These are phyloP conservation scores for Phytophthora pinifolia DNA, from an alignment of 352 stramenopile species.

Conservation along the genomic window DNA sequence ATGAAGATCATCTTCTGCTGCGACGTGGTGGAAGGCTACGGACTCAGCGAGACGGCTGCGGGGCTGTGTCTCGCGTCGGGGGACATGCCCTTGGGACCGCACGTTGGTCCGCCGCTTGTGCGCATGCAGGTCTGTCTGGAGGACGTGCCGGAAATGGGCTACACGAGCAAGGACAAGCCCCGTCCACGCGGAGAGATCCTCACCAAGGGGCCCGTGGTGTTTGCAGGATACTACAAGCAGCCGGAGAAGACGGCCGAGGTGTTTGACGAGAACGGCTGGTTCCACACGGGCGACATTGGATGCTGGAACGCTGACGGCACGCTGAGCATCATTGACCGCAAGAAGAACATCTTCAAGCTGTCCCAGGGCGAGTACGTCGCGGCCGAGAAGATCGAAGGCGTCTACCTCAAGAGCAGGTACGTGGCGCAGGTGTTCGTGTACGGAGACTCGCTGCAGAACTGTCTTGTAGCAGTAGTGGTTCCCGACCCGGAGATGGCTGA, in stretches of 20 bases:
- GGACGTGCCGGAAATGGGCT: constrained; percentile 97
- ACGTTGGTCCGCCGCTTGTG: constrained; percentile 91
- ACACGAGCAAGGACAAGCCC: constrained; percentile 84
- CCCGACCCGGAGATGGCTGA: constrained; percentile 67
- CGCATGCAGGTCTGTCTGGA: constrained; percentile 92
- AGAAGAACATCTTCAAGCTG: constrained; percentile 96
- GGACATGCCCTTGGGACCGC: constrained; percentile 70
- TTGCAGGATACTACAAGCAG: constrained; percentile 96
- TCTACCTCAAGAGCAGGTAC: constrained; percentile 92
- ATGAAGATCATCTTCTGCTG: constrained; percentile 94
- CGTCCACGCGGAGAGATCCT: constrained; percentile 66
- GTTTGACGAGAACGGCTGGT: constrained; percentile 94
- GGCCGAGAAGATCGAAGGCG: constrained; percentile 96
- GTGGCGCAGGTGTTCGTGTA: constrained; percentile 96
- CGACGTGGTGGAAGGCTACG: constrained; percentile 94
- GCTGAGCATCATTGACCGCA: constrained; percentile 90
- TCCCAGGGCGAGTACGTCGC: constrained; percentile 96
- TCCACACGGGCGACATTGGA: constrained; percentile 97
- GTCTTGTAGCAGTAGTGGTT: constrained; percentile 94
- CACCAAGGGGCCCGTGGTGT: constrained; percentile 78
- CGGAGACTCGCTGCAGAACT: constrained; percentile 94
- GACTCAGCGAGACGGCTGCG: constrained; percentile 93
- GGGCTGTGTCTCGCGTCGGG: constrained; percentile 68
- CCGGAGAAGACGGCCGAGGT: constrained; percentile 90
- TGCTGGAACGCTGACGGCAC: constrained; percentile 94